phyloP scores from a whole-genome alignment of 2,329 filamentous ascomycete species.

The Pseudomassariella vexata region DNA sequence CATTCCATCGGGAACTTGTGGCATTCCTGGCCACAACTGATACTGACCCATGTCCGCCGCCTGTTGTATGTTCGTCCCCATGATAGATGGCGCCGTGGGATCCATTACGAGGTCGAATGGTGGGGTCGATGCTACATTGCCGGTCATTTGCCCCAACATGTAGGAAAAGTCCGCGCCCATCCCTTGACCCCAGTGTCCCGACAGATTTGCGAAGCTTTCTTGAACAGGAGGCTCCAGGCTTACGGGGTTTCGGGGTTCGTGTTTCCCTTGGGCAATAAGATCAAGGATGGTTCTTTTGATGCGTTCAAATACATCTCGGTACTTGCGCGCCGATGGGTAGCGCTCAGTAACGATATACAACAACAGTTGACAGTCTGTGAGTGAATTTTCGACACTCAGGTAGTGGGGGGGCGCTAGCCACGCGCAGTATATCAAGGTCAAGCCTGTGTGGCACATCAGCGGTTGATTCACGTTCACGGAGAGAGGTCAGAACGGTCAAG shows the following conservation, averaged over 20 bases:
- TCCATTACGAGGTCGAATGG: constrained; percentile 8
- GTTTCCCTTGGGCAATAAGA: constrained; percentile 21
- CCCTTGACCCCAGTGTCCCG: constrained; percentile 15
- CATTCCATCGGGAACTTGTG: constrained; percentile 4
- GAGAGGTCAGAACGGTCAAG: not conserved
- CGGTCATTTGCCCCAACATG: constrained; percentile 21
- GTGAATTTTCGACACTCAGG: constrained; percentile 15
- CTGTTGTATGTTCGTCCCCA: not conserved
- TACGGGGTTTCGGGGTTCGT: constrained; percentile 21
- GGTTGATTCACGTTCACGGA: not conserved
- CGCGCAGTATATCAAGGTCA: constrained; percentile 22
- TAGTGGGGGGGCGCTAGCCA: constrained; percentile 20
- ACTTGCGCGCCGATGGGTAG: constrained; percentile 24
- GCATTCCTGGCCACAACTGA: constrained; percentile 6
- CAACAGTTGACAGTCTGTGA: constrained; percentile 23
- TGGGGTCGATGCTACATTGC: constrained; percentile 10
- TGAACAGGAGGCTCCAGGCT: constrained; percentile 17
- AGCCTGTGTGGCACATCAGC: constrained; percentile 12
- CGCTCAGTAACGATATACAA: constrained; percentile 25
- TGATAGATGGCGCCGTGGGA: constrained; percentile 4
- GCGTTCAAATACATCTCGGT: constrained; percentile 25
- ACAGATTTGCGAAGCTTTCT: constrained; percentile 15
- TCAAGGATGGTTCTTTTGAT: constrained; percentile 20
- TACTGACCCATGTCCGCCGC: constrained; percentile 1
- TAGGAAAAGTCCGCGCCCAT: constrained; percentile 20